Base-by-base conservation (phyloP, 352 stramenopile genomes). In the Phytophthora cactorum region DNA sequence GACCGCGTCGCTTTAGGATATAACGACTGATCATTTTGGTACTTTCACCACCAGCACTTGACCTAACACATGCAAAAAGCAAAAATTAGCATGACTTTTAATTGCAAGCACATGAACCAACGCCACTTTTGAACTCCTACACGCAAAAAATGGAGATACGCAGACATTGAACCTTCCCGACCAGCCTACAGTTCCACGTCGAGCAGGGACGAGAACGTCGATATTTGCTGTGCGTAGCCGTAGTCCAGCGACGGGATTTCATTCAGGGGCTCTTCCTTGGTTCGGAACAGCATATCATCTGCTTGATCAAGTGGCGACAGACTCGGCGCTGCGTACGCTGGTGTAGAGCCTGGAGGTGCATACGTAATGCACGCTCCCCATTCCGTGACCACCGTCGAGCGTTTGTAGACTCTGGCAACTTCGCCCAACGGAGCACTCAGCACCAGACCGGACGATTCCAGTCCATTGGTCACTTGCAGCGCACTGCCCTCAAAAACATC, bases 141-240 rank as follows among this genome's bases (percentile, higher is more conserved):
- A 70, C 17, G 32, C 52, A 66, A 39, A 29, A 29, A 57, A 36
- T 50, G 36, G 17, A 51, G 43, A 52, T 50, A 61, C 28, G 2
- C 34, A 14, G 3, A 51, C 28, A 64, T 14, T 14, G 3, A 4
- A 43, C 11, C 10, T 43, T 51, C 34, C 8, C 29, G 10, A 17
- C 15, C 14, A 41, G 12, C 25, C 69, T 69, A 73, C 39, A 75
- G 12, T 51, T 66, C 64, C 54, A 76, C 28, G 22, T 60, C 66
- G 17, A 70, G 41, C 31, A 63, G 22, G 7, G 38, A 58, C 11
- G 51, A 27, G 29, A 65, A 51, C 31, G 22, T 41, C 17, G 51
- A 46, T 5, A 45, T 58, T 34, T 15, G n/a, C 41, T 55, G 34
- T 34, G n/a, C 5, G 28, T 70, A 57, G 34, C 32, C 55, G 34